Evolutionary conservation across 148 eudicot genomes (phyloP), one percentile per base, ranked within the genome.

Genomic region (Vaccinium darrowii): DNA sequence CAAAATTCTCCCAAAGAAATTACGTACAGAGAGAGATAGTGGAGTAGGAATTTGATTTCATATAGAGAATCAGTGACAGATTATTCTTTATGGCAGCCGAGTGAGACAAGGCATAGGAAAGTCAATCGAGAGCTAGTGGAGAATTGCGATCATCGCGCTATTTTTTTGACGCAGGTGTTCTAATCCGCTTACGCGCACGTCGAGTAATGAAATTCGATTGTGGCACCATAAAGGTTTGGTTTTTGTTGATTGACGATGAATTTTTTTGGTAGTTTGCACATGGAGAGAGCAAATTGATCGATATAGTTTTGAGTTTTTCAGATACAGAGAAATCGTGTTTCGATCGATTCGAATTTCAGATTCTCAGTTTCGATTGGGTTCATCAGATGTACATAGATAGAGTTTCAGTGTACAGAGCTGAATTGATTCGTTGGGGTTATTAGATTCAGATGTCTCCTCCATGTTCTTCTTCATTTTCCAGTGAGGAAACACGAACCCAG

Each of bases 381-480:
- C 39, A 36, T 36, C 39, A 36, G 39, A 36, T 36, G 3, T 36
- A 36, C 39, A 36, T 36, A 2, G 39, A 36, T 3, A 36, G 39
- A 2, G 39, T 36, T 2, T 36, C 39, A 36, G 39, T 2, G 39
- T 36, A 36, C 2, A 36, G 4, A 36, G 3, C 39, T 36, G 39
- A 36, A 36, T 36, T 36, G 4, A 36, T 36, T 36, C 39, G 4
- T 36, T 36, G 39, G 39, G 39, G 39, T 36, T 36, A 3, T 36
- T 36, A 36, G 16, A 43, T 18, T 77, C 11, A 33, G 77, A 85
- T 85, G 86, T 82, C 90, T 10, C 84, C 88, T n/a, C 52, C 86
- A 25, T 63, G 74, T 43, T 79, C 84, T 27, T 82, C 88, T 33
- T 82, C 88, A 0, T 50, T 54, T 77, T 81, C 76, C 76, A 73